A percentile compares a stretch with the other conserved stretches of the same genome.
phyloP scores from a whole-genome alignment of 306 rosid genomes.

The Arachis stenosperma region DNA sequence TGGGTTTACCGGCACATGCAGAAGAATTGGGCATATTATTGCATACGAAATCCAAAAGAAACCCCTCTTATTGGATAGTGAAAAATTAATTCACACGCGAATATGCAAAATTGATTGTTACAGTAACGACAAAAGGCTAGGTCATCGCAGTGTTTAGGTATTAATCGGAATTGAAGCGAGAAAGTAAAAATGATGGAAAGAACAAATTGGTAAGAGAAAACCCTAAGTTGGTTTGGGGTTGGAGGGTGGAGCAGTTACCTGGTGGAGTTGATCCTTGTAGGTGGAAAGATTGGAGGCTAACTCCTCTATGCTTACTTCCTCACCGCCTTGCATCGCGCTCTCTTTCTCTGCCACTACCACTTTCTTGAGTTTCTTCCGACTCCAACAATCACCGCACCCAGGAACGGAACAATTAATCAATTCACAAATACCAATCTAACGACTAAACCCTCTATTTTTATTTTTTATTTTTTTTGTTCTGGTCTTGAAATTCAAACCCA shows the following conservation, averaged over 20 bases:
- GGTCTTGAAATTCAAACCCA: neutral
- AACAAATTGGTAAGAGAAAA: neutral
- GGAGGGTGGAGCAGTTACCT: slow-evolving; percentile 42
- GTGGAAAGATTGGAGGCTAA: slow-evolving; percentile 78
- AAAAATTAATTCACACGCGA: neutral
- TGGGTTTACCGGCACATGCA: neutral
- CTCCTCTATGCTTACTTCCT: slow-evolving; percentile 78
- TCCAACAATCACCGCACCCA: neutral
- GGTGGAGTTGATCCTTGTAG: slow-evolving; percentile 81
- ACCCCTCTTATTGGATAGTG: neutral
- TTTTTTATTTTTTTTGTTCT: too few relatives aligned
- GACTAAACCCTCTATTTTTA: too few relatives aligned
- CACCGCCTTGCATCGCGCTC: slow-evolving; percentile 68
- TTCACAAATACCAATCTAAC: too few relatives aligned
- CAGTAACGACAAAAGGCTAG: neutral
- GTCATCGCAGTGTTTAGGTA: neutral
- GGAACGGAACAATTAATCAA: neutral
- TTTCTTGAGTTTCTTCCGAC: slow-evolving; percentile 5
- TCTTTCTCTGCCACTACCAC: neutral
- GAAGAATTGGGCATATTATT: neutral
- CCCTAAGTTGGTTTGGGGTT: neutral
- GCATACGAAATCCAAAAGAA: neutral
- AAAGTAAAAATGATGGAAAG: neutral
- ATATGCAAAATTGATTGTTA: neutral
- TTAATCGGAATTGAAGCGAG: neutral